phyloP scores from a whole-genome alignment of 2,329 filamentous ascomycete species.

The Fusarium hainanense region DNA sequence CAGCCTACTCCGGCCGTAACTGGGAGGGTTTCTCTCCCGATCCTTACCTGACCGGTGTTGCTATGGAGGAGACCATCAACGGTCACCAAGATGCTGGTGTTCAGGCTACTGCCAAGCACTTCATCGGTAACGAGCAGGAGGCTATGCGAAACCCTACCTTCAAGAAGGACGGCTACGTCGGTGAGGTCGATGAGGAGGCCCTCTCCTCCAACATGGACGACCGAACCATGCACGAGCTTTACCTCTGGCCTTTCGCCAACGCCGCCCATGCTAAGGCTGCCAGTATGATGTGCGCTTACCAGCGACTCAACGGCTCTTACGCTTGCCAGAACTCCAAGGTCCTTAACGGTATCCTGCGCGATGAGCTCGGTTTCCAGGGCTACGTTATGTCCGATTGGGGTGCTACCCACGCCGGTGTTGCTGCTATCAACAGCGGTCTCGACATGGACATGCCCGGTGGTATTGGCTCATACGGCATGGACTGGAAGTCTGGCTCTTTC shows the following conservation, averaged over 20 bases:
- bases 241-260: constrained; percentile 52
- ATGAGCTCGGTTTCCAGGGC: constrained; percentile 83
- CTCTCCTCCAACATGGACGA: constrained; percentile 65
- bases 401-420: constrained; percentile 76
- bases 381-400: constrained; percentile 85
- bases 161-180: constrained; percentile 41
- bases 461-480: constrained; percentile 48
- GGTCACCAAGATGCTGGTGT: constrained; percentile 53
- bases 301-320: constrained; percentile 84
- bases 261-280: constrained; percentile 49
- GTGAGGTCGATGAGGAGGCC: constrained; percentile 45
- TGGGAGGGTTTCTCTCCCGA: constrained; percentile 75
- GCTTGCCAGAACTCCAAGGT: constrained; percentile 83
- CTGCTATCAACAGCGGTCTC: constrained; percentile 76
- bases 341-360: constrained; percentile 80
- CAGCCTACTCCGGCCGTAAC: constrained; percentile 66
- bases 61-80: constrained; percentile 51
- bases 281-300: constrained; percentile 74
- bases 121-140: constrained; percentile 53
- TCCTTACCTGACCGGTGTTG: constrained; percentile 72
- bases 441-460: constrained; percentile 67
- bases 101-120: constrained; percentile 55
- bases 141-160: constrained; percentile 47
- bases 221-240: constrained; percentile 67
- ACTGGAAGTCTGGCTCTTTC: constrained; percentile 51